Base-by-base conservation (phyloP, 306 rosid species). In the Pachyrhizus erosus region DNA sequence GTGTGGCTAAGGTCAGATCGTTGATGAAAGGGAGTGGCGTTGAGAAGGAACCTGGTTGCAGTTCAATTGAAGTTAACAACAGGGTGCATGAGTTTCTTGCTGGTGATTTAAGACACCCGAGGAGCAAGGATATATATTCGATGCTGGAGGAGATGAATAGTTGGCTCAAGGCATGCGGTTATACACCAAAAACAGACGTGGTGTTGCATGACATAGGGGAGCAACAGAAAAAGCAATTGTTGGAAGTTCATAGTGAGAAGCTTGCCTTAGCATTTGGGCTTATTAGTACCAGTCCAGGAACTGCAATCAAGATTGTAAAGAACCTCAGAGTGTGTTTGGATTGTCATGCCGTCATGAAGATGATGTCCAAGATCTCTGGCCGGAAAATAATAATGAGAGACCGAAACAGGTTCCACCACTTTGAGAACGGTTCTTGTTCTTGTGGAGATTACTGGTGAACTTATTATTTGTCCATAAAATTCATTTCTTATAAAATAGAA, bases 251-350 rank as follows among this genome's bases (percentile, higher is more conserved):
- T 43, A 90, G 97, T 40, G 96, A 92, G 88, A 94, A 91, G 82
- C 93, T 94, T 64, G 97, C 96, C 18, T 77, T 91, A 65, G 97
- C 98, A 49, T 92, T 89, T 24, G 98, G 97, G 82, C 92, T 94
- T 26, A 90, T 92, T 52, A 89, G 97, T 52, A 89, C 93, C 26
- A 82, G 81, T 21, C 88, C 89, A 2, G 94, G 92, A 54, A 86
- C 89, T 24, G 77, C 91, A 1, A 82, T 92, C 76, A 94, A 91
- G 85, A 88, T 94, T 42, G 91, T 92, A 52, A 91, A 91, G 87
- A 94, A 94, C 79, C 92, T 92, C 7, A 82, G 97, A 1, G 94
- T 92, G 14, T 91, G 97, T 40, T 66, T 72, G 65, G 98, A 94
- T 89, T 92, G 98, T 49, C 98, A 92, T 39, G 90, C 81, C 9